Base-by-base conservation (phyloP, 164 flowering plant species). In the Litsea cubeba region DNA sequence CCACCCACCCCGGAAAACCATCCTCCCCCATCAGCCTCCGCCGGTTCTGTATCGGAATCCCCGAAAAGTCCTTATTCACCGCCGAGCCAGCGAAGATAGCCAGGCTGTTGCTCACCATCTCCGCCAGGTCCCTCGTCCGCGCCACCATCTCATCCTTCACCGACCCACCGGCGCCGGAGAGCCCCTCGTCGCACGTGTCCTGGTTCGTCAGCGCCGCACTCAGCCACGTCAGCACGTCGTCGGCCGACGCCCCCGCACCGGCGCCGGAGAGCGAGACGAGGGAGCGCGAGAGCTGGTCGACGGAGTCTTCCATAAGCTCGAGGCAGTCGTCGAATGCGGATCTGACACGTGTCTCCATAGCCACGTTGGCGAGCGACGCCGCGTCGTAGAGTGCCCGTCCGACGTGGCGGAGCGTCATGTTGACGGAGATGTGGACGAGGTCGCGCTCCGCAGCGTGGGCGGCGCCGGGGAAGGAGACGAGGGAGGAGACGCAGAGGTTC, bases 161-260 rank as follows among this genome's bases (percentile, higher is more conserved):
- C n/a, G 60, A n/a, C n/a, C 60, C 60, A 3, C 60, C 6, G 15
- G 81, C 78, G 2, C 68, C 89, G 5, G 50, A 77, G 50, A 93
- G 79, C n/a, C 98, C 99, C 35, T 90, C 98, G 78, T 76, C 51
- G 72, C 99, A 95, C 50, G 98, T 93, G 89, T 92, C 99, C 70
- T 93, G 97, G 70, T 93, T 93, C 6, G 99, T 95, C 73, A 95
- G 72, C 3, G 99, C 92, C 1, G 97, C 87, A 81, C 95, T 90
- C 57, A 95, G 88, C 99, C 99, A 95, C 70, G 98, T 95, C 86
- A 85, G 2, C 79, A 90, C 94, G 79, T 95, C 98, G 30, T 84
- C 79, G 0, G 5, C 83, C 88, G 54, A n/a, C 54, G 50, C 54
- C 50, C 57, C 30, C 12, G 2, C 40, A 64, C 2, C 40, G 12